Base-by-base conservation (phyloP, 2,329 filamentous ascomycete species). In the Pyrenophora teres region DNA sequence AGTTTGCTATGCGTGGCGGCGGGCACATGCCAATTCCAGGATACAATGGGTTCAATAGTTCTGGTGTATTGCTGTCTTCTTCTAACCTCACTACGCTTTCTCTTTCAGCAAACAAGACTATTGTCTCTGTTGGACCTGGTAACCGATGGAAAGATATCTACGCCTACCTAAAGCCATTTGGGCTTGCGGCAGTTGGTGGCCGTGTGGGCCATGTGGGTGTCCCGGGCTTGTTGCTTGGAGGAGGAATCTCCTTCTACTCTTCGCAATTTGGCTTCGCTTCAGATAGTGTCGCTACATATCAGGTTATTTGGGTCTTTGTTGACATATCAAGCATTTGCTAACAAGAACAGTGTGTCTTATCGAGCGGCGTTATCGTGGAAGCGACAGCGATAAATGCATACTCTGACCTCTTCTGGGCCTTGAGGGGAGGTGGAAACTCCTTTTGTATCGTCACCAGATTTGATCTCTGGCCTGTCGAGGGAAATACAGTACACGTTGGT, bases 361-460 rank as follows among this genome's bases (percentile, higher is more conserved):
- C 67, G 8, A 58, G 61, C 36, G 69, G 69, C 3, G 42, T 50
- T 1, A 53, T 69, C 16, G 44, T 56, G 0, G 60, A 58, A 18
- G 66, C 54, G 2, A 69, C 59, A 19, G 60, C 59, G 2, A 50
- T 53, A 2, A 62, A 56, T 23, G 30, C 46, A 3, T 62, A 71
- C 44, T 57, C 67, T 4, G 68, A 72, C 43, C 60, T 72, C 6
- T 72, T 64, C 52, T 73, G 68, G 69, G 68, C 68, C 1, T 52
- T 72, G 13, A 52, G 60, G 19, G 67, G 68, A 8, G 64, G 64
- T 16, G 60, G 64, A 7, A 64, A 61, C 32, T 68, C 65, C 6
- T 68, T 67, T 33, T 56, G 54, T 21, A 51, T 63, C 16, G 53
- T 63, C 1, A 64, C 62, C n/a, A 37, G 51, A 18, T 63, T 64